Evolutionary conservation across 495 filamentous ascomycete genomes (phyloP).

Genomic region (Clohesyomyces aquaticus): DNA sequence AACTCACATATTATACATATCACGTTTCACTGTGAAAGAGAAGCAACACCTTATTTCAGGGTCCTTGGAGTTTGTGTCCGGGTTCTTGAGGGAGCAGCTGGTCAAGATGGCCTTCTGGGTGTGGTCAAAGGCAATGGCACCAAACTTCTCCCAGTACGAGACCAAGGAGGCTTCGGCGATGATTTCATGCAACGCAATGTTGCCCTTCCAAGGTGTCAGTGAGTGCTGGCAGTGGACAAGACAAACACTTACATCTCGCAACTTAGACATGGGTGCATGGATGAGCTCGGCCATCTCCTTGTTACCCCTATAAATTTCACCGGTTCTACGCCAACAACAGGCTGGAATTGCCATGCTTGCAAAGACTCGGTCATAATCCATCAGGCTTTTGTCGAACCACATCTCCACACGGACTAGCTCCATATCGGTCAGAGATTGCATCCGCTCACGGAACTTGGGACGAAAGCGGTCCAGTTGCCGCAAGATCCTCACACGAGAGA

Average conservation of each 20-base stretch:
- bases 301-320: slow-evolving; percentile 96
- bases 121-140: slow-evolving; percentile 95
- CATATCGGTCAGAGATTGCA: slow-evolving; percentile 86
- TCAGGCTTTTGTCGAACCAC: slow-evolving; percentile 94
- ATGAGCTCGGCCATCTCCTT: slow-evolving; percentile 99
- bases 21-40: slow-evolving; percentile 91
- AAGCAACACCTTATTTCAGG: slow-evolving; percentile 91
- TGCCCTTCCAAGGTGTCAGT: slow-evolving; percentile 64
- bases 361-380: slow-evolving; percentile 98
- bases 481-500: slow-evolving; percentile 83
- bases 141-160: slow-evolving; percentile 98
- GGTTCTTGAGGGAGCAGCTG: slow-evolving; percentile 87
- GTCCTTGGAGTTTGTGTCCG: slow-evolving; percentile 68
- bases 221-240: not conserved
- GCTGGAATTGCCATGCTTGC: slow-evolving; percentile 98
- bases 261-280: slow-evolving; percentile 83
- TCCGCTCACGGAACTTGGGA: slow-evolving; percentile 93
- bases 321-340: slow-evolving; percentile 95
- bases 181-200: slow-evolving; percentile 93
- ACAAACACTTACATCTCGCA: slow-evolving; percentile 76
- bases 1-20: slow-evolving; percentile 94
- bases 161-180: slow-evolving; percentile 92
- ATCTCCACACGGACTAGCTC: slow-evolving; percentile 93
- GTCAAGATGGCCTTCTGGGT: slow-evolving; percentile 97
- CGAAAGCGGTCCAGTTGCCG: slow-evolving; percentile 89